Evolutionary conservation across 345 rosid species (phyloP).

Genomic region (Pelargonium nanum): DNA sequence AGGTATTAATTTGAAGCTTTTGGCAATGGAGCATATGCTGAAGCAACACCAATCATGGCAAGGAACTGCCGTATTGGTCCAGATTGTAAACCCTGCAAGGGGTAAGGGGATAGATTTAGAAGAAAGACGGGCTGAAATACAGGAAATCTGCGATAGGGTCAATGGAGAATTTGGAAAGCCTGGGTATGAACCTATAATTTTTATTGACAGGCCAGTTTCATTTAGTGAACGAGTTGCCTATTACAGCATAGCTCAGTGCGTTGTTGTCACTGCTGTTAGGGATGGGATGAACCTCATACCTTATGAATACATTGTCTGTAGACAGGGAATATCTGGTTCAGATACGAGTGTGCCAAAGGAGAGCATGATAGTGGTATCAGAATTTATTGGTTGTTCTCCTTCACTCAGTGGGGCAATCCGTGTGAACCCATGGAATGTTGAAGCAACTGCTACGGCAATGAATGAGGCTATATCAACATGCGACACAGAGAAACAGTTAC

Average conservation of each 20-base stretch:
- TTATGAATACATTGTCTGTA: constrained; percentile 26
- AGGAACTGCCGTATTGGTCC: constrained; percentile 26
- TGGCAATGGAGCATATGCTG: constrained; percentile 32
- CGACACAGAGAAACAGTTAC: constrained; percentile 21
- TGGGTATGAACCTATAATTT: constrained; percentile 27
- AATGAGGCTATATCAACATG: constrained; percentile 22
- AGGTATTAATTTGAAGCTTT: constrained; percentile 25
- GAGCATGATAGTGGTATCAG: constrained; percentile 38
- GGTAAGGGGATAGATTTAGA: constrained; percentile 22
- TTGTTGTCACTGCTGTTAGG: constrained; percentile 32
- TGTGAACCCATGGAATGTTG: constrained; percentile 38
- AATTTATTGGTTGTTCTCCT: constrained; percentile 35
- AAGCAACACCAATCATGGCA: constrained; percentile 21
- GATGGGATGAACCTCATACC: constrained; percentile 38
- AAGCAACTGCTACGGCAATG: constrained; percentile 32
- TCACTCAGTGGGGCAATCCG: constrained; percentile 37
- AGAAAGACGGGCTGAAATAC: constrained; percentile 18
- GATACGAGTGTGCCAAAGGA: constrained; percentile 11
- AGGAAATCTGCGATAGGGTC: constrained; percentile 19
- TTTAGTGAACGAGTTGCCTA: constrained; percentile 26
- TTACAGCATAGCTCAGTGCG: constrained; percentile 28
- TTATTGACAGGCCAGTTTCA: constrained; percentile 21
- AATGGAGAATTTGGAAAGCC: constrained; percentile 23
- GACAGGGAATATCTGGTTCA: constrained; percentile 19
- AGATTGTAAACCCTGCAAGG: constrained; percentile 33